These are phyloP conservation scores for Dendrocalamus sinicus DNA, from an alignment of 176 grass and related monocot genomes.

Conservation along the genomic window DNA sequence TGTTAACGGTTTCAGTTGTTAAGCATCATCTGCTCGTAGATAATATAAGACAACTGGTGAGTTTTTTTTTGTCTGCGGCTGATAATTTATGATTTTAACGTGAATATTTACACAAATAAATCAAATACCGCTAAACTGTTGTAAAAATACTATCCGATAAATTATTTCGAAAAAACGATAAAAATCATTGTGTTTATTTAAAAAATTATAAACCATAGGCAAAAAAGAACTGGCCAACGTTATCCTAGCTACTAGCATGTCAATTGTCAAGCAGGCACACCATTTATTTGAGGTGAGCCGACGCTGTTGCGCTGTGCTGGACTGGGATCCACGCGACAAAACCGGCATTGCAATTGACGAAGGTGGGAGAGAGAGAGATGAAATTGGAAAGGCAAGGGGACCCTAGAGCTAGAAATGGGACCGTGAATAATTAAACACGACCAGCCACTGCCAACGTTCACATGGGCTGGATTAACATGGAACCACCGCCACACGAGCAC, in stretches of 20 bases:
- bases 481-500: constrained; percentile 35
- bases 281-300: not conserved
- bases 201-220: too few species aligned
- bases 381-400: not conserved
- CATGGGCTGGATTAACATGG: constrained; percentile 50
- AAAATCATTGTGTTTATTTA: too few species aligned
- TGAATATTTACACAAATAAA: accelerated
- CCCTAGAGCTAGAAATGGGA: constrained; percentile 1
- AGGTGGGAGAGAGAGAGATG: too few species aligned
- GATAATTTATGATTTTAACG: too few species aligned
- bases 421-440: constrained; percentile 57
- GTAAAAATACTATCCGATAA: too few species aligned
- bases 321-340: not conserved
- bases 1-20: constrained; percentile 38
- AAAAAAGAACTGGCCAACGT: not conserved
- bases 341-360: not conserved
- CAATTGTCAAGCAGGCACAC: not conserved
- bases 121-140: too few species aligned
- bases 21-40: constrained; percentile 20
- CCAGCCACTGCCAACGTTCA: constrained; percentile 48
- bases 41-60: not conserved
- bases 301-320: not conserved
- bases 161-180: too few species aligned
- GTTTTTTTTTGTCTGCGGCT: too few species aligned
- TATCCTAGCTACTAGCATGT: not conserved